These are phyloP conservation scores for Chlorella sp. DNA, from an alignment of 139 green algal species.

Conservation along the genomic window DNA sequence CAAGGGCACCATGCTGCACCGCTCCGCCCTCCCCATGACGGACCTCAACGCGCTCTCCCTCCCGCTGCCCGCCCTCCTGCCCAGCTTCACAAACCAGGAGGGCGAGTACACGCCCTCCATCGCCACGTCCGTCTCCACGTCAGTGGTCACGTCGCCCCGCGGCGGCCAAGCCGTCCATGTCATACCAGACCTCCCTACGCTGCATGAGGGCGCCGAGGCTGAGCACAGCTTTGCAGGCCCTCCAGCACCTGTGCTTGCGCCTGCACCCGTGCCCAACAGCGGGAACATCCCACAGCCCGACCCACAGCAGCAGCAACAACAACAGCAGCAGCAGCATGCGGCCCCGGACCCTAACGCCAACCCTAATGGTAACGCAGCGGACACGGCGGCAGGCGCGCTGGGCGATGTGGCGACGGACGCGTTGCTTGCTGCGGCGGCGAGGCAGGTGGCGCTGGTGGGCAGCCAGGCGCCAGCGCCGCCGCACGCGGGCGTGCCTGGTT, in stretches of 20 bases:
- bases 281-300: neutral
- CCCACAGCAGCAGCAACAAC: too few relatives aligned
- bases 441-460: neutral
- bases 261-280: too few relatives aligned
- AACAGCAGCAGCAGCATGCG: neutral
- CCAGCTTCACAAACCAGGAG: neutral
- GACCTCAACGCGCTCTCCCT: neutral
- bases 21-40: neutral
- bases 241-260: too few relatives aligned
- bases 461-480: neutral
- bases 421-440: neutral
- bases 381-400: neutral
- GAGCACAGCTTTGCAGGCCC: neutral
- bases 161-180: neutral
- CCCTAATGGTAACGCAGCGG: too few relatives aligned
- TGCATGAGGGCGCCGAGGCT: too few relatives aligned
- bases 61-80: neutral
- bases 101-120: too few relatives aligned
- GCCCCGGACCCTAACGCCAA: too few relatives aligned
- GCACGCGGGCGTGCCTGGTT: neutral
- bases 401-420: neutral
- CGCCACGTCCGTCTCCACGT: too few relatives aligned
- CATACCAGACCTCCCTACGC: neutral
- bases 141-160: too few relatives aligned
- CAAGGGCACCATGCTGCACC: neutral